These are phyloP conservation scores for Ceratocystis cacaofunesta DNA, from an alignment of 2,329 filamentous ascomycete species.

Conservation along the genomic window DNA sequence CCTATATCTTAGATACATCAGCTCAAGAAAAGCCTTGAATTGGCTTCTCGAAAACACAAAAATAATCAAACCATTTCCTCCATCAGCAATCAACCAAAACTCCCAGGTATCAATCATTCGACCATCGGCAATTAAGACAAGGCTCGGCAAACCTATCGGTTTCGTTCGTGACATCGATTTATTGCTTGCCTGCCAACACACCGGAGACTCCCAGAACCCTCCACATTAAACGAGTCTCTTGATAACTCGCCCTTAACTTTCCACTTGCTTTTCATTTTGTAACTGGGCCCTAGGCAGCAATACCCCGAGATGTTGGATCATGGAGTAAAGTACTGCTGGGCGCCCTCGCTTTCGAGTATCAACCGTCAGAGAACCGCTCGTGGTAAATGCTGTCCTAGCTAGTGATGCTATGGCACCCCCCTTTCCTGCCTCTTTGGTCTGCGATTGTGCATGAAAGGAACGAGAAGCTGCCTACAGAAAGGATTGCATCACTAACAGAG, in stretches of 20 bases:
- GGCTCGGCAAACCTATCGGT: background rate
- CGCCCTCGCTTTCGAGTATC: background rate
- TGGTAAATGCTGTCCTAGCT: background rate
- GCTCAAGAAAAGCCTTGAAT: background rate
- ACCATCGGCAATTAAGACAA: background rate
- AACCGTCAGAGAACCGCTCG: background rate
- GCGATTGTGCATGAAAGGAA: background rate
- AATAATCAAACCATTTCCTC: background rate
- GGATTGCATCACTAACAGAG: background rate
- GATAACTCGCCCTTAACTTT: background rate
- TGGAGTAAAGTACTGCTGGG: background rate
- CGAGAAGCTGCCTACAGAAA: background rate
- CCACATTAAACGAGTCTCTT: background rate
- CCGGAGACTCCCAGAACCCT: background rate
- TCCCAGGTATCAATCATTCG: background rate
- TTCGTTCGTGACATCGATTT: too few species aligned
- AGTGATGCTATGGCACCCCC: background rate
- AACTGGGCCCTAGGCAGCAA: background rate
- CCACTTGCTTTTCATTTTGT: background rate
- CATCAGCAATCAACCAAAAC: background rate
- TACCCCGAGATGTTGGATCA: background rate
- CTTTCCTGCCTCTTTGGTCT: background rate
- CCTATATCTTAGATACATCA: background rate
- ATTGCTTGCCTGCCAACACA: background rate
- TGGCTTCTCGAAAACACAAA: background rate